Evolutionary conservation across 2,329 filamentous ascomycete genomes (phyloP), one percentile per base, ranked within the genome.

Genomic region (Neofusicoccum sp.): DNA sequence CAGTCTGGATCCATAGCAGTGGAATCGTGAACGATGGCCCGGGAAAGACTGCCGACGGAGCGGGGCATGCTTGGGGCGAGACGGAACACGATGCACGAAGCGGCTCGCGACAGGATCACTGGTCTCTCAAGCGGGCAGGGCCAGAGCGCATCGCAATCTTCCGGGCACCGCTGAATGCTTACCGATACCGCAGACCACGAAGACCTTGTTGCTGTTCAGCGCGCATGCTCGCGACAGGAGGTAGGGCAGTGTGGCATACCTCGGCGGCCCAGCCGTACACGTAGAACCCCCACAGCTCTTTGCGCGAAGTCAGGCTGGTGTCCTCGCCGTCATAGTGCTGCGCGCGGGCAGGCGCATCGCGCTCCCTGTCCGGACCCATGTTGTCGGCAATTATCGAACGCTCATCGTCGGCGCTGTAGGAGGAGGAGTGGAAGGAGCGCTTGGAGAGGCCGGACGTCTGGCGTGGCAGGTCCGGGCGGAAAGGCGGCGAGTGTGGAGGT

Each of bases 261-360:
- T 99, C 95, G 20, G 93, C 92, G 26, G 95, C 95, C 82, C 96
- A 98, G 43, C 90, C 90, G 79, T 98, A 98, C 73, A 89, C 89
- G 76, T 98, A 99, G 90, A 96, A 99, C 68, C 93, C 95, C 40
- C 87, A 81, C 63, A 98, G 84, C 82, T 99, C 95, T 75, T 89
- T 93, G 67, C 79, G 79, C 74, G 90, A 96, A 8, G 95, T 98
- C 60, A 89, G 85, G n/a, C 93, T 84, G 26, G 87, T 90, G 75
- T 99, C 95, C 73, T 98, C 91, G 63, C 90, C 91, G 2, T 82
- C 81, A 73, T 96, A 96, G 31, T 30, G 62, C 63, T 28, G 67
- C 61, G 49, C 58, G 43, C 57, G 66, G 65, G 61, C 33, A 53
- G 41, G 41, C 34, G 31, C 11, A 24, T 47, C 51, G 43, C 73